These are phyloP conservation scores for Xylariaceae sp. DNA, from an alignment of 2,329 filamentous ascomycete genomes.

Conservation along the genomic window DNA sequence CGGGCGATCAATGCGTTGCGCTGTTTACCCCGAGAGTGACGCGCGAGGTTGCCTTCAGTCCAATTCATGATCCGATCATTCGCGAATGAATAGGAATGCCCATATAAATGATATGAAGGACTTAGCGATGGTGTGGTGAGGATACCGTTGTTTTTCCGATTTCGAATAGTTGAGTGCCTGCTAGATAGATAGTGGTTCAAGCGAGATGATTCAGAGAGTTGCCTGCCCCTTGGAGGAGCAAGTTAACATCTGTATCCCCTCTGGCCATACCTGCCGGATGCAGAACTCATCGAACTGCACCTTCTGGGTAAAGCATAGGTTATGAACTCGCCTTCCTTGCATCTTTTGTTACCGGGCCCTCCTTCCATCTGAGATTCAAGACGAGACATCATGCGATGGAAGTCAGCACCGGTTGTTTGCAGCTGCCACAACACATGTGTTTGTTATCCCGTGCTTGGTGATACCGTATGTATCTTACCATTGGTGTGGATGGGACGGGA, in stretches of 20 bases:
- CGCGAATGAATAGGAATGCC: conserved; percentile 15
- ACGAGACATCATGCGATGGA: background rate
- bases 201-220: background rate
- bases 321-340: conserved; percentile 1
- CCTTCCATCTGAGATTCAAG: background rate
- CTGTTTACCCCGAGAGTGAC: conserved; percentile 35
- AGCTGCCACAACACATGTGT: background rate
- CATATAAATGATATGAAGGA: conserved; percentile 6
- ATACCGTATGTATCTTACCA: too few relatives aligned
- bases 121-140: background rate
- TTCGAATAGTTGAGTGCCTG: background rate
- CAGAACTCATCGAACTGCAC: background rate
- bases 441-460: too few relatives aligned
- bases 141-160: background rate
- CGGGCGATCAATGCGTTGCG: conserved; percentile 33
- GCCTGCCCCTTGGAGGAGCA: background rate
- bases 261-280: background rate
- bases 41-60: conserved; percentile 43
- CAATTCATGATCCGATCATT: conserved; percentile 43
- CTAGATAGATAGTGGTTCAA: background rate
- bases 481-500: too few relatives aligned
- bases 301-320: background rate
- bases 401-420: background rate
- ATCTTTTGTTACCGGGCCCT: background rate
- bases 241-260: background rate